phyloP scores from a whole-genome alignment of 2,329 filamentous ascomycete genomes.

The Chrysoporthe deuterocubensis region DNA sequence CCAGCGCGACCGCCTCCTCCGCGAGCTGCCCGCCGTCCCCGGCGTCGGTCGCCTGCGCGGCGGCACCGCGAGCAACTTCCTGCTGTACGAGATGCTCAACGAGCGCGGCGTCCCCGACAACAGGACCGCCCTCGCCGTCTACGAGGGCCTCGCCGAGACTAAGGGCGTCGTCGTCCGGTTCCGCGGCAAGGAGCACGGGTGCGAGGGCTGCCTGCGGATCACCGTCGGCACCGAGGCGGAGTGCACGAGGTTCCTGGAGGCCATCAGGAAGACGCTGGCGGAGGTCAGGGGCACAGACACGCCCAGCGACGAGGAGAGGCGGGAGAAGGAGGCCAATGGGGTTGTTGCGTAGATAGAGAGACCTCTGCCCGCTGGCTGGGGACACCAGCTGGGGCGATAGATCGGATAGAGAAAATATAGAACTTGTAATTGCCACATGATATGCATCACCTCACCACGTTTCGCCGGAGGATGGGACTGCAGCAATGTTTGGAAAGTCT shows the following conservation, averaged over 20 bases:
- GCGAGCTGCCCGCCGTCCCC: constrained; percentile 72
- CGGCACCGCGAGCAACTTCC: constrained; percentile 82
- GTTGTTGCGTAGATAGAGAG: constrained; percentile 38
- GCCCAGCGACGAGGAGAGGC: constrained; percentile 44
- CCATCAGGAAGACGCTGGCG: constrained; percentile 58
- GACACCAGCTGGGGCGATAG: neutral
- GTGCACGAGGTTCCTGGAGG: constrained; percentile 75
- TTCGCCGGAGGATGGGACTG: neutral
- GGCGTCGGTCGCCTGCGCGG: constrained; percentile 84
- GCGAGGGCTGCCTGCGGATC: constrained; percentile 84
- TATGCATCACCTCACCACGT: neutral
- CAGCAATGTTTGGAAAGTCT: too few relatives aligned
- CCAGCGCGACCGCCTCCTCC: constrained; percentile 78
- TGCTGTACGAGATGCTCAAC: constrained; percentile 88
- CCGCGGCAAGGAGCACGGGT: constrained; percentile 89
- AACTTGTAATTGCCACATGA: neutral
- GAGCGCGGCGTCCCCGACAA: constrained; percentile 77
- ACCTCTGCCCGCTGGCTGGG: neutral
- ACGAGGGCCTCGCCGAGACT: constrained; percentile 82
- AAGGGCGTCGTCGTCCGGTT: constrained; percentile 93
- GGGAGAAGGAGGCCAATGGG: constrained; percentile 41
- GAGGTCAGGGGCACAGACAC: constrained; percentile 46
- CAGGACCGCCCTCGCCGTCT: constrained; percentile 74
- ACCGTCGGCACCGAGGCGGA: constrained; percentile 91
- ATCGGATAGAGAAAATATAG: neutral